Evolutionary conservation across 176 grass and related monocot genomes (phyloP), one percentile per base, ranked within the genome.

Genomic region (Aegilops longissima): DNA sequence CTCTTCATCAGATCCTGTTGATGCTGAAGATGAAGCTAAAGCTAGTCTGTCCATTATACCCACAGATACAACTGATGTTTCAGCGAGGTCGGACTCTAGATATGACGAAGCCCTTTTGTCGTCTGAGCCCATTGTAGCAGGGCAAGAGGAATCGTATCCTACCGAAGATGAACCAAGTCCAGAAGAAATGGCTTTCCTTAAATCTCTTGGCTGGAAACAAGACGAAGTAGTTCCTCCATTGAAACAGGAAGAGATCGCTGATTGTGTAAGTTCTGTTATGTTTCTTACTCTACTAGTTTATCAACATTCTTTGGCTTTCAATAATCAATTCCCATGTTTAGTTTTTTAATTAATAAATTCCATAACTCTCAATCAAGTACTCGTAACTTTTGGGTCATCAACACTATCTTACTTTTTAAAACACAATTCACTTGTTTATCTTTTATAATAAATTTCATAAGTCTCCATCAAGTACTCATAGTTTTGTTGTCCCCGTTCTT

Each of bases 121-220:
- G 2, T 40, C 77, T 3, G 82, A 77, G 12, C 34, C 61, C 77
- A 71, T 76, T 42, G 52, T 34, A 33, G 51, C 29, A 85, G 82
- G 82, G 63, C 77, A 77, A 51, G 90, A 82, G 54, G 78, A 88
- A 79, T 21, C 83, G 1, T 63, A 85, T 90, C 71, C 80, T 84
- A 79, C 78, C 78, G 77, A 91, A 85, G 90, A 85, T 36, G 63
- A 63, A 40, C 87, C 87, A 80, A 80, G 81, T 73, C 82, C 91
- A 54, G 88, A 90, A 88, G 93, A 95, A 82, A 56, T 90, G 78
- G 89, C 88, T 66, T 88, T 95, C 86, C 84, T 95, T 35, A 42
- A 68, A 14, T 95, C 90, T 54, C 91, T 95, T 84, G 93, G 90
- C 35, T 92, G 93, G 93, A 88, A 95, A 83, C 85, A 95, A 81